A percentile compares a stretch with the other conserved stretches of the same genome.
phyloP scores from a whole-genome alignment of 2,329 filamentous ascomycete genomes.

The Harringtonia lauricola region DNA sequence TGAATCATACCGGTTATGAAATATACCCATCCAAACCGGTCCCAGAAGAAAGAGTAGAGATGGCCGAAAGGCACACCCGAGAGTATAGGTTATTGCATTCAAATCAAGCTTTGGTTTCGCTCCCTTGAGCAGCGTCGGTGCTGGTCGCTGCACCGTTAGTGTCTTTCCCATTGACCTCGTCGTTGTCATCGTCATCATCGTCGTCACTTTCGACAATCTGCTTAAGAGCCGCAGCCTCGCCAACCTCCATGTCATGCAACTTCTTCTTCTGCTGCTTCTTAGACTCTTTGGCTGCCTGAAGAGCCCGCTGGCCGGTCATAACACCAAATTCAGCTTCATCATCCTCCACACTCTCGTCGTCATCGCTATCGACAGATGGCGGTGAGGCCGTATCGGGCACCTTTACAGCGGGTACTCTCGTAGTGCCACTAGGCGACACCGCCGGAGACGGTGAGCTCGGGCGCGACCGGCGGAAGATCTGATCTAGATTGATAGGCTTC shows the following conservation, averaged over 20 bases:
- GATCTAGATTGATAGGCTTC: slow-evolving; percentile 35
- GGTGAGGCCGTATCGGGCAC: slow-evolving; percentile 10
- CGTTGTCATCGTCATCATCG: slow-evolving; percentile 19
- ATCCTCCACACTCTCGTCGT: slow-evolving; percentile 31
- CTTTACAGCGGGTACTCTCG: neutral
- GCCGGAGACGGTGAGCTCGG: slow-evolving; percentile 8
- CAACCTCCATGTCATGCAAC: slow-evolving; percentile 49
- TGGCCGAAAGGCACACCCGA: too few species aligned
- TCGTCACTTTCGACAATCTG: slow-evolving; percentile 11
- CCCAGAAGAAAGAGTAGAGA: too few species aligned
- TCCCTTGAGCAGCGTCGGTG: too few species aligned
- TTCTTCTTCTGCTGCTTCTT: slow-evolving; percentile 36
- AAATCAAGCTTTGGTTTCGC: neutral
- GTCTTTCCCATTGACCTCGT: slow-evolving; percentile 51
- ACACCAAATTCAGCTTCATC: slow-evolving; percentile 31
- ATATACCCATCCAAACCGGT: too few species aligned
- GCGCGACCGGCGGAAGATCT: slow-evolving; percentile 10
- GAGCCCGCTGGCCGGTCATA: slow-evolving; percentile 24
- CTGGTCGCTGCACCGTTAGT: slow-evolving; percentile 27
- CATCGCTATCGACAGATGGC: slow-evolving; percentile 24
- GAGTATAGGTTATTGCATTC: too few species aligned
- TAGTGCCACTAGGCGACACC: neutral
- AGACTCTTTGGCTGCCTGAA: slow-evolving; percentile 34
- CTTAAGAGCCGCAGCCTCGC: slow-evolving; percentile 40
- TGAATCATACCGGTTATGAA: too few species aligned